Conservation (phyloP, 805 yeast species). For the Candida endomychidarum region DNA sequence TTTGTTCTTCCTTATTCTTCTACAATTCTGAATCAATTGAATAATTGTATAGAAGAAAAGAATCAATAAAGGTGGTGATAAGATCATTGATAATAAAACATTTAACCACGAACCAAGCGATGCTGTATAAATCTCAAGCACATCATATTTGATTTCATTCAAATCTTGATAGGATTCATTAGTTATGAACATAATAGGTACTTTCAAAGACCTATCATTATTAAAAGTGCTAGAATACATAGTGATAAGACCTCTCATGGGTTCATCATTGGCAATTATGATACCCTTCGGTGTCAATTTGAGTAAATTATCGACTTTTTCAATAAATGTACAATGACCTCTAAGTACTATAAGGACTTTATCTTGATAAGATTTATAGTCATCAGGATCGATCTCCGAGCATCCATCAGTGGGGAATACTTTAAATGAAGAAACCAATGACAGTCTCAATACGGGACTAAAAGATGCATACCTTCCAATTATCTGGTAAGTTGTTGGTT, state of each 20-base stretch:
- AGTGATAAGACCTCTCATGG: slow-evolving; percentile 47
- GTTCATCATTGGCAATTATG: slow-evolving; percentile 56
- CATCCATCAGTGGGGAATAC: slow-evolving; percentile 34
- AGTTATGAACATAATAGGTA: slow-evolving; percentile 56
- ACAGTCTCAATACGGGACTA: slow-evolving; percentile 32
- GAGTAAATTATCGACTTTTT: slow-evolving; percentile 48
- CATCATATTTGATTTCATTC: slow-evolving; percentile 11
- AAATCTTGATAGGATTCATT: slow-evolving; percentile 38
- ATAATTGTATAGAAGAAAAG: slow-evolving; percentile 33
- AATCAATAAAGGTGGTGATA: slow-evolving; percentile 43
- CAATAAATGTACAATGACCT: slow-evolving; percentile 58
- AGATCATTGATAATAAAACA: slow-evolving; percentile 39
- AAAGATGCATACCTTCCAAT: slow-evolving; percentile 43
- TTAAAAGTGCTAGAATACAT: slow-evolving; percentile 53
- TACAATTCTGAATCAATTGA: slow-evolving; percentile 27
- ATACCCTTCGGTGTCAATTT: slow-evolving; percentile 45
- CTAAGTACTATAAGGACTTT: slow-evolving; percentile 34
- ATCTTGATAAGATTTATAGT: slow-evolving; percentile 17
- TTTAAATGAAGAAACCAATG: slow-evolving; percentile 24
- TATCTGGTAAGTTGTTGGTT: slow-evolving; percentile 17
- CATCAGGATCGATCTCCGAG: slow-evolving; percentile 15
- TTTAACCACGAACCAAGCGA: slow-evolving; percentile 39
- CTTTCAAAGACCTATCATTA: slow-evolving; percentile 34
- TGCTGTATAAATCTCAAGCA: slow-evolving; percentile 29
- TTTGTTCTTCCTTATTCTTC: slow-evolving; percentile 26